Evolutionary conservation across 2,329 filamentous ascomycete species (phyloP).

Genomic region (Alternaria conjuncta): DNA sequence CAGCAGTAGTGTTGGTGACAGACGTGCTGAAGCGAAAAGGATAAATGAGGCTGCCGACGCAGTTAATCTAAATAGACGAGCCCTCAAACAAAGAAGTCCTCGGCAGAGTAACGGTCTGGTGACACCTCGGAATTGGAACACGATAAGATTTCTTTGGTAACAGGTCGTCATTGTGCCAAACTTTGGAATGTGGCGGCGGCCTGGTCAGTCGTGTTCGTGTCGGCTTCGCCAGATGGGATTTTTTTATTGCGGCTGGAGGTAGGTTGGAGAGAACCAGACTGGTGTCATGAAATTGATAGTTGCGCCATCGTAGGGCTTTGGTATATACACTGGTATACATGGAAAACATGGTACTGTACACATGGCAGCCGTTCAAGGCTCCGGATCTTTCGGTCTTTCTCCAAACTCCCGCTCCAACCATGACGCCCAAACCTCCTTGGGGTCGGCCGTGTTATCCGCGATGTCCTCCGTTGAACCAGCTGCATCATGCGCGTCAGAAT

Average conservation of each 20-base stretch:
- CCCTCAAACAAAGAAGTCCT: conserved; percentile 4
- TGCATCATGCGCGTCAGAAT: not conserved
- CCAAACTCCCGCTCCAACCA: conserved; percentile 41
- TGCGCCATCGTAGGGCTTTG: conserved; percentile 17
- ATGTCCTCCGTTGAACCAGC: not conserved
- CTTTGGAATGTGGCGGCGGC: not conserved
- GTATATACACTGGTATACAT: conserved; percentile 15
- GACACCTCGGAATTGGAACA: not conserved
- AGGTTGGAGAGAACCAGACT: no score
- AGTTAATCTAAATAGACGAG: conserved; percentile 25
- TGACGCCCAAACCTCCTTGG: conserved; percentile 30
- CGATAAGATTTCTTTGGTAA: conserved; percentile 2
- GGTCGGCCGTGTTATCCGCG: not conserved
- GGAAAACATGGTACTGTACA: not conserved
- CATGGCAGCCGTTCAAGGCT: conserved; percentile 9
- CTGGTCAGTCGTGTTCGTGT: no score
- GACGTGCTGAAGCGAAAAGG: conserved; percentile 11
- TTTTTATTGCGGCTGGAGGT: not conserved
- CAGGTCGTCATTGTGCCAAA: not conserved
- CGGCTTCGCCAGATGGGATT: not conserved
- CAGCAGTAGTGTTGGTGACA: not conserved
- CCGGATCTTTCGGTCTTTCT: conserved; percentile 27
- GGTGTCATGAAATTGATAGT: no score
- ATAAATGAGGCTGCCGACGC: conserved; percentile 13
- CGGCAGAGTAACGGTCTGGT: conserved; percentile 9